Percentiles rank a stretch among this genome's conserved stretches.
Evolutionary conservation across 2,329 filamentous ascomycete species (phyloP).

Genomic region (Ascochyta koolunga): DNA sequence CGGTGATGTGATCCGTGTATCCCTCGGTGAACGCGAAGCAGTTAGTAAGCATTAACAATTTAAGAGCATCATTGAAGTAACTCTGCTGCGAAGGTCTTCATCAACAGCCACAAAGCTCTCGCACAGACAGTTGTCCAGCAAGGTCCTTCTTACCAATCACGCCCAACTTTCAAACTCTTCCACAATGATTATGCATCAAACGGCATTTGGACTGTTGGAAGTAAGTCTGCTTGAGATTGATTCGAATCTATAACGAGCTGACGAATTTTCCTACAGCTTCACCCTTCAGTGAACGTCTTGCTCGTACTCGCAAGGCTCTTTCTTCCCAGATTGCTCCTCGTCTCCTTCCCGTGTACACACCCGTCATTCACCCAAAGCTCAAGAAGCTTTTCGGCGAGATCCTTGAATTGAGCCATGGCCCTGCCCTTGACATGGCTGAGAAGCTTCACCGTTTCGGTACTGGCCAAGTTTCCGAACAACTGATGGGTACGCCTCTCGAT

Average conservation of each 20-base stretch:
- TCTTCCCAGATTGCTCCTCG: conserved; percentile 20
- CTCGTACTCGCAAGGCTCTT: conserved; percentile 21
- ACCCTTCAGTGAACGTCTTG: conserved; percentile 20
- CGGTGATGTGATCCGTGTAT: background rate
- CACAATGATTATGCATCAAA: background rate
- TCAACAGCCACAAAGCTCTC: conserved; percentile 1
- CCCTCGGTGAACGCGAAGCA: background rate
- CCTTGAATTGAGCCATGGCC: conserved; percentile 19
- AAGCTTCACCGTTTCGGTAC: conserved; percentile 21
- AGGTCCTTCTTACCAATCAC: background rate
- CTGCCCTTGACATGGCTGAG: conserved; percentile 20
- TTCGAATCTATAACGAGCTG: background rate
- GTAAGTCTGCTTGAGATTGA: background rate
- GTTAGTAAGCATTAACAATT: background rate
- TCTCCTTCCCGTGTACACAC: conserved; percentile 19
- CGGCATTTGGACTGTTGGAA: conserved; percentile 1
- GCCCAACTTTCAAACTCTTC: conserved; percentile 1
- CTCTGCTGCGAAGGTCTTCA: background rate
- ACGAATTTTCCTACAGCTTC: background rate
- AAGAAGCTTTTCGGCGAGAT: conserved; percentile 21
- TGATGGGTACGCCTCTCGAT: conserved; percentile 19
- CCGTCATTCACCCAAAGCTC: conserved; percentile 24
- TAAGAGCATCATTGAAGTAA: too few species aligned
- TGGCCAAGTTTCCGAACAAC: conserved; percentile 21
- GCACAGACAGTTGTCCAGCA: background rate